Base-by-base conservation (phyloP, 768 basidiomycete genomes). In the Lactarius tabidus region DNA sequence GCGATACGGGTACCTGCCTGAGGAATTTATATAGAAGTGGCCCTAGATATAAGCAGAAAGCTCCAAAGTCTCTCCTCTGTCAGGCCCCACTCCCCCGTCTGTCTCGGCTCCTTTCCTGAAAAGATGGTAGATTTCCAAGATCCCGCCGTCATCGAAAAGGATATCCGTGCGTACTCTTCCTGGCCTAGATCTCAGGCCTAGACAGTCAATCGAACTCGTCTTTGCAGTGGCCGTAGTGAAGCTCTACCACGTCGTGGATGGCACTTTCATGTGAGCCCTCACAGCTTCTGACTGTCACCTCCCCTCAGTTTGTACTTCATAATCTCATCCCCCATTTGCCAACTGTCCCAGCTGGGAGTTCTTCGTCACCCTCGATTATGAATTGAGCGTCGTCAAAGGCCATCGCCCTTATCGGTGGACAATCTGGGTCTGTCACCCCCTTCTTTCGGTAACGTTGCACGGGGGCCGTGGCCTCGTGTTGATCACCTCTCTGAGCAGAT, bases 341-440 rank as follows among this genome's bases (percentile, higher is more conserved):
- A 9, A 8, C 20, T 43, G 20, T 1, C n/a, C 41, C 52, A 53
- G 52, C 28, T 53, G 52, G 52, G 52, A 31, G 12, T 31, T 39
- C 29, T 28, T 28, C 52, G 29, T 53, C 52, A 53, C 52, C 15
- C 52, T 53, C 23, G 29, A 53, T 1, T 53, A 53, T 20, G 52
- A 53, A 20, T 53, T 6, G 52, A 53, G 56, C 8, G n/a, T 63
- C 20, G 31, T 63, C 20, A 35, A 35, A 26, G 35, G 56, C 9
- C 45, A 4, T 31, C 57, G 48, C n/a, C 63, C 63, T 3, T 64
- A 59, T 31, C 57, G 51, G 8, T 64, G 57, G 63, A 39, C 63
- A 3, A 64, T 64, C 33, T 64, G 57, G 63, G 63, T 64, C 2
- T 2, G 63, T 64, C n/a, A n/a, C n/a, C n/a, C n/a, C n/a, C 41